A percentile compares a stretch with the other conserved stretches of the same genome.
Conservation (phyloP, 2,329 filamentous ascomycete genomes). For the Dactylellina leptospora region DNA sequence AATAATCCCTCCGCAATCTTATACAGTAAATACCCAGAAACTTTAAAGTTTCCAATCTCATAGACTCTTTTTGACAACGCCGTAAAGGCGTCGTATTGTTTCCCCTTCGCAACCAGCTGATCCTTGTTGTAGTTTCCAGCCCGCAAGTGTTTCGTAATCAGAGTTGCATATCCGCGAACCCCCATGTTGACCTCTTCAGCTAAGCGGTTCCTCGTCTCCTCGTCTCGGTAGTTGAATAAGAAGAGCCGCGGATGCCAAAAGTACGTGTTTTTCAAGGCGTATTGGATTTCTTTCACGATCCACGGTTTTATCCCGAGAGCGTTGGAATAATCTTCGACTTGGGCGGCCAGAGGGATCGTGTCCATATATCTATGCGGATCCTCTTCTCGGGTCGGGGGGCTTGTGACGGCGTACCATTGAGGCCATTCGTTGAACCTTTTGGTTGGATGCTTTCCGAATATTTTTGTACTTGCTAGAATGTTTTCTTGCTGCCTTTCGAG, state of each 20-base stretch:
- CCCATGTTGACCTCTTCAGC: constrained; percentile 39
- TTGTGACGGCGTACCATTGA: constrained; percentile 27
- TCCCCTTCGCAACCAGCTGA: not conserved
- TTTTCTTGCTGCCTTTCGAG: too few relatives aligned
- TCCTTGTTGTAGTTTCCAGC: not conserved
- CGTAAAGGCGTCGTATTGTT: constrained; percentile 16
- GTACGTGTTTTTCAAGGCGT: not conserved
- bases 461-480: too few relatives aligned
- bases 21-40: constrained; percentile 41
- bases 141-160: not conserved
- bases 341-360: not conserved
- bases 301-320: constrained; percentile 27
- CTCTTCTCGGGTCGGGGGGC: not conserved
- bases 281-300: constrained; percentile 14
- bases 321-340: constrained; percentile 5
- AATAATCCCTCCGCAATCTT: constrained; percentile 30
- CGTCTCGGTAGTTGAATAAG: constrained; percentile 6
- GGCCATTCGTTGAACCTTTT: constrained; percentile 5
- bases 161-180: constrained; percentile 20
- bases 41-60: constrained; percentile 13
- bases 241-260: constrained; percentile 16
- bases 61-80: constrained; percentile 30
- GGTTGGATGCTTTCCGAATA: not conserved
- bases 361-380: constrained; percentile 28
- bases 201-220: constrained; percentile 6